Evolutionary conservation across 163 green algal genomes (phyloP).

Genomic region (Trebouxiophyceae sp.): DNA sequence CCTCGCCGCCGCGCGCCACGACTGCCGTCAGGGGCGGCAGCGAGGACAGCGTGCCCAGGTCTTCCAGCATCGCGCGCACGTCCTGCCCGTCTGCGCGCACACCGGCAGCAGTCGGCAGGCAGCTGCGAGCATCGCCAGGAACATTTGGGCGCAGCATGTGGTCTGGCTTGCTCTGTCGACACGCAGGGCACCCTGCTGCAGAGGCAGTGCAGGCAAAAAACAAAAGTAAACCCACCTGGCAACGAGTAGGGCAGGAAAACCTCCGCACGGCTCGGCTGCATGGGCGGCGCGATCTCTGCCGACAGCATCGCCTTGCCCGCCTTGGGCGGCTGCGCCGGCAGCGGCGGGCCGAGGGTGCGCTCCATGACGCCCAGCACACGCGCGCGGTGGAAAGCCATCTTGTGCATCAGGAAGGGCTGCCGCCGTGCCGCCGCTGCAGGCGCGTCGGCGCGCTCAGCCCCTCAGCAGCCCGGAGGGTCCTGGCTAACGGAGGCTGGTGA

Average conservation of each 20-base stretch:
- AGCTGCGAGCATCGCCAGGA: too few species aligned
- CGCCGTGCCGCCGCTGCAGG: neutral
- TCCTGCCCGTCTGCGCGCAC: constrained; percentile 2
- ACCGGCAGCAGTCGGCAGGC: neutral
- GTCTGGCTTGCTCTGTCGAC: too few species aligned
- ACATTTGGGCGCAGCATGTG: too few species aligned
- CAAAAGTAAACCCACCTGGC: too few species aligned
- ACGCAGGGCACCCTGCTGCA: too few species aligned
- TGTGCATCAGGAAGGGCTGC: constrained; percentile 15
- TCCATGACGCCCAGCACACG: constrained; percentile 1
- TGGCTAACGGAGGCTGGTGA: too few species aligned
- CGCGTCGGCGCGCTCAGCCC: neutral
- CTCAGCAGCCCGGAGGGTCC: too few species aligned
- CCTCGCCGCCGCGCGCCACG: too few species aligned
- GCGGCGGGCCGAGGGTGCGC: neutral
- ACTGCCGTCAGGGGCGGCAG: neutral
- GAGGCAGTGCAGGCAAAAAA: too few species aligned
- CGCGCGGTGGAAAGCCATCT: constrained; percentile 13
- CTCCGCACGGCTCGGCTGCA: constrained; percentile 5
- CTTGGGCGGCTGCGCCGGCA: neutral
- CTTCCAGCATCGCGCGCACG: constrained; percentile 9
- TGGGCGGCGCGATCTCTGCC: neutral
- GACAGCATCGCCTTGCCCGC: neutral
- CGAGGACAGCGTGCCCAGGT: constrained; percentile 13
- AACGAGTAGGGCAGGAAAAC: neutral